A percentile compares a stretch with the other conserved stretches of the same genome.
phyloP scores from a whole-genome alignment of 2,329 filamentous ascomycete species.

The Kalmusia sp. region DNA sequence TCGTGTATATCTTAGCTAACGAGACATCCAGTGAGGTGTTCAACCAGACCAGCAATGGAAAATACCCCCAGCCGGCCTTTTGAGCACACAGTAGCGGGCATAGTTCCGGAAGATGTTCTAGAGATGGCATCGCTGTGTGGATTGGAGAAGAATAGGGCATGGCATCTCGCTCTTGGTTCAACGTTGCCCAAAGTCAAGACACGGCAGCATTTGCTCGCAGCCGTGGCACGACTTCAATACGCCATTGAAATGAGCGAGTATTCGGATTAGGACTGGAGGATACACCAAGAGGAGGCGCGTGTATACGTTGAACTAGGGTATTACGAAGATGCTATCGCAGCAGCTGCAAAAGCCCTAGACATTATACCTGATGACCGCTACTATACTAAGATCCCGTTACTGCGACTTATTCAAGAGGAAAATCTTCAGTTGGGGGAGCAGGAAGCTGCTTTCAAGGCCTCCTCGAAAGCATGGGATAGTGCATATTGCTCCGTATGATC shows the following conservation, averaged over 20 bases:
- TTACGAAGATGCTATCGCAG: neutral
- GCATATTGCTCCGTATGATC: neutral
- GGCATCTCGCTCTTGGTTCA: neutral
- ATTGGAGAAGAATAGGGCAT: neutral
- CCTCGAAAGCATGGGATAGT: neutral
- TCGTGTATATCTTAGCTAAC: too few relatives aligned
- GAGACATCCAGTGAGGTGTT: neutral
- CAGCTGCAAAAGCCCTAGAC: neutral
- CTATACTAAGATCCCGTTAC: neutral
- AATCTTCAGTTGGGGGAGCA: neutral
- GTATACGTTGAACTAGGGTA: neutral
- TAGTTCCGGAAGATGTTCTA: neutral
- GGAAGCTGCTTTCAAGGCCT: neutral
- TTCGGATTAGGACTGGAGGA: neutral
- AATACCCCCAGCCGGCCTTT: neutral
- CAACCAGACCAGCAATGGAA: neutral
- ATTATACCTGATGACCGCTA: neutral
- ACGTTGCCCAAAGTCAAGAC: neutral
- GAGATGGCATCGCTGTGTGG: neutral
- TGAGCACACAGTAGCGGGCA: neutral
- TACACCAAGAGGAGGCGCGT: neutral
- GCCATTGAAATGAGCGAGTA: neutral
- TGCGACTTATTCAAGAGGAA: neutral
- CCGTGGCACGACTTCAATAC: neutral
- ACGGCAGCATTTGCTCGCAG: neutral